Base-by-base conservation (phyloP, 2,329 filamentous ascomycete genomes). In the Aaosphaeria pasadenensis region DNA sequence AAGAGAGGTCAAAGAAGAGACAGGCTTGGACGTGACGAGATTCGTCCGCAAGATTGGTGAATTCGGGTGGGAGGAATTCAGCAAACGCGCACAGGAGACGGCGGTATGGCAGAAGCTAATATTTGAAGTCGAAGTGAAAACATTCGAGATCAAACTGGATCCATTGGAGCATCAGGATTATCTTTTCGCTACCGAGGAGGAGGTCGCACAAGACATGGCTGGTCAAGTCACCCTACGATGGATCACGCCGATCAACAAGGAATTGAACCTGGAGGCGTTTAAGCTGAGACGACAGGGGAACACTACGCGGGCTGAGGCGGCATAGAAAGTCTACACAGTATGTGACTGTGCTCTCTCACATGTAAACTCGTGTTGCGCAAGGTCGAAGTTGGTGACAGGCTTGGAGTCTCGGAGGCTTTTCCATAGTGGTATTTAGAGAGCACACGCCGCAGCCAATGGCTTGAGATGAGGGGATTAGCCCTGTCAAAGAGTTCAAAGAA, bases 1-100 rank as follows among this genome's bases (percentile, higher is more conserved):
- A 7, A 71, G 78, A 6, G 78, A 81, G 53, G 61, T 80, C 7
- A 70, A 72, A 39, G 79, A 82, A 57, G 79, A 82, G 55, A 74
- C 74, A 0, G 78, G 78, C 0, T 60, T 82, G 24, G 64, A 64
- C 39, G 73, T 77, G 3, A 72, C 61, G 24, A 60, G 60, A 7
- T 64, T 81, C 33, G 58, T 73, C 2, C 69, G 73, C 29, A 63
- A 75, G 44, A 71, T 77, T 6, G 62, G 59, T 11, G 70, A 71
- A 58, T 60, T 63, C 40, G 60, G 57, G 5, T 65, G 66, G 49
- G 39, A 45, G 2, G 61, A 62, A 11, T 29, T 29, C 9, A 11
- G 41, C 38, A 48, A 47, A 44, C 46, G 43, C 24, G 53, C 49
- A n/a, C 47, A 54, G 5, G 46, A 45, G 5, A 43, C 39, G 24